Evolutionary conservation across 2,329 filamentous ascomycete species (phyloP), one percentile per base, ranked within the genome.

Genomic region (Talaromyces sp.): DNA sequence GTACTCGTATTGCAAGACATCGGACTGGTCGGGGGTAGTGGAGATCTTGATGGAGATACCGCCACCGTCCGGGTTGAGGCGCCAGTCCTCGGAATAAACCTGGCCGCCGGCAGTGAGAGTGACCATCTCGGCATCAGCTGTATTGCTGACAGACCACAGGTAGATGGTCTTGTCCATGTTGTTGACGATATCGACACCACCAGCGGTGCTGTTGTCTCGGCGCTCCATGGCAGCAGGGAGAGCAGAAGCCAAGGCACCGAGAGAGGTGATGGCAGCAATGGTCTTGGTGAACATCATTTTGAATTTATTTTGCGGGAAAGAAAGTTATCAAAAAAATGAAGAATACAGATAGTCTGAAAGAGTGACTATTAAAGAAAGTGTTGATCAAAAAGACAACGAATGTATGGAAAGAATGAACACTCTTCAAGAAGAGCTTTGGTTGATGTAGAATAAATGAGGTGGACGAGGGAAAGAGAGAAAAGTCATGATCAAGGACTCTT

Each of bases 1-100:
- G 72, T 79, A 79, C 69, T 79, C 76, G 68, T 78, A 79, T 72
- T 80, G 78, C 31, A 80, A 76, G 62, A 80, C 73, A 27, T 78
- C 73, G 57, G 67, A 43, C 67, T 77, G 75, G 61, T 68, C 65
- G 25, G 70, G 68, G 25, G 68, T 66, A 63, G 73, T 73, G 67
- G 78, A 71, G 50, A 80, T 69, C 74, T 80, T 80, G 73, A 80
- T 78, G 54, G 77, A 79, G 68, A 79, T 71, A 68, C 78, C 78
- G 56, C 78, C 78, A 50, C 77, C 78, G 67, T 77, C 73, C 67
- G 70, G 66, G 71, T 77, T 78, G 67, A 62, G 62, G 62, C 70
- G 69, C 74, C 73, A 80, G 43, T 68, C 35, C 66, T 79, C 77
- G 6, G 67, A 65, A 72, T 75, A 78, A 68, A 67, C 70, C 47